Base-by-base conservation (phyloP, 2,329 filamentous ascomycete genomes). In the Ceratocystis lukuohia region DNA sequence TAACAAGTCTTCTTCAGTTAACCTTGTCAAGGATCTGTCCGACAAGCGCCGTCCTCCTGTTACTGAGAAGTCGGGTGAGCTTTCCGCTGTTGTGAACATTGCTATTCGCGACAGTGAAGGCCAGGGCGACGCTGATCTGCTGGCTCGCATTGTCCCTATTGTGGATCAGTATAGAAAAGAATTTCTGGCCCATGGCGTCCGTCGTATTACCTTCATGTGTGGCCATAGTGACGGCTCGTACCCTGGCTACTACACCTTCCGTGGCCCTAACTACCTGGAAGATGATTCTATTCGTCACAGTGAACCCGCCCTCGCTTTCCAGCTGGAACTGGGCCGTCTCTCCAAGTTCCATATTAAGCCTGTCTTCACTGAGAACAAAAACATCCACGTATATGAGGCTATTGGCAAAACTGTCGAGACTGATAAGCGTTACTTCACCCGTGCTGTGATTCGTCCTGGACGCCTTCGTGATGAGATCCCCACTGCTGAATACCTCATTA, bases 271-370 rank as follows among this genome's bases (percentile, higher is more conserved):
- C 64, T 99, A 96, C 76, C 82, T 85, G 64, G 94, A 99, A 77
- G 94, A 99, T 73, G 85, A 89, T 76, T 96, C 89, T 76, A 97
- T 99, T 74, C 93, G 94, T 79, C 93, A 99, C 81, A 95, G 85
- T 70, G 94, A 99, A 78, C 94, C 94, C 63, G 93, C 94, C 66
- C 82, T 96, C 76, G 92, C 94, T 74, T 99, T 97, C 89, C 94
- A 99, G 81, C 89, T 97, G 75, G 94, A 99, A 78, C 86, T 99
- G 70, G 88, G 87, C 68, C 89, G 94, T 76, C 84, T 99, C 37
- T 89, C 88, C 73, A 97, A 96, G 80, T 99, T 99, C 84, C 87
- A 91, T 79, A 96, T 97, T 78, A 95, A 92, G 80, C 93, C 94
- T 1, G 91, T 99, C 64, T 99, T 99, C 79, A 97, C 94, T 0